Conservation (phyloP, 2,329 filamentous ascomycete species). For the Sphaerulina musiva region DNA sequence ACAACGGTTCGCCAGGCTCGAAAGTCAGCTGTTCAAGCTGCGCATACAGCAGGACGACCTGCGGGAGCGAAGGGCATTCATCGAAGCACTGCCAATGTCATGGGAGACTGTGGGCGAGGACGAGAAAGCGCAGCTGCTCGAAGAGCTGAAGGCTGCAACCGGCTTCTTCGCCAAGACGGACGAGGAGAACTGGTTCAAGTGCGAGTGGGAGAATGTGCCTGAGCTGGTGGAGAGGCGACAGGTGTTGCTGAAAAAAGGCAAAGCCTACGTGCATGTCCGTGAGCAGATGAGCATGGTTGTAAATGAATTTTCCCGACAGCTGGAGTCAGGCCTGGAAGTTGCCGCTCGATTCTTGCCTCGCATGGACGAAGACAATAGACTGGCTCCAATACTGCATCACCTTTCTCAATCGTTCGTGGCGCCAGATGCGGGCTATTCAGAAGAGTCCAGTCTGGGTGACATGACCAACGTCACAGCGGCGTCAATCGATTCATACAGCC, state of each 20-base stretch:
- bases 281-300: slow-evolving; percentile 87
- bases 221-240: slow-evolving; percentile 76
- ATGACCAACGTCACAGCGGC: slow-evolving; percentile 70
- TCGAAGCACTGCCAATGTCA: slow-evolving; percentile 68
- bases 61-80: slow-evolving; percentile 67
- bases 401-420: slow-evolving; percentile 95
- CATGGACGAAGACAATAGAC: slow-evolving; percentile 90
- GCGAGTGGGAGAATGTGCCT: slow-evolving; percentile 89
- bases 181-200: slow-evolving; percentile 89
- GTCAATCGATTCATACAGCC: slow-evolving; percentile 70
- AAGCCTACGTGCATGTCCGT: slow-evolving; percentile 80
- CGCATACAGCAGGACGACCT: slow-evolving; percentile 71
- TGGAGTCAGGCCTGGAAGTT: slow-evolving; percentile 80
- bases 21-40: slow-evolving; percentile 82
- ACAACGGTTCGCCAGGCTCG: slow-evolving; percentile 75
- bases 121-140: slow-evolving; percentile 63
- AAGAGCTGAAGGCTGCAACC: slow-evolving; percentile 56
- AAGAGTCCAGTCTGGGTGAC: slow-evolving; percentile 51
- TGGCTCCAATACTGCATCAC: slow-evolving; percentile 68
- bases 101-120: slow-evolving; percentile 78
- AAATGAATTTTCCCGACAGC: slow-evolving; percentile 70
- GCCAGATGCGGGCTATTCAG: slow-evolving; percentile 74
- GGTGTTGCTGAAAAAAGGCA: slow-evolving; percentile 71
- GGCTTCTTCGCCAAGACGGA: slow-evolving; percentile 50
- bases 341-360: slow-evolving; percentile 86